Evolutionary conservation across 2,329 filamentous ascomycete species (phyloP), one percentile per base, ranked within the genome.

Genomic region (Alternaria gaisen): DNA sequence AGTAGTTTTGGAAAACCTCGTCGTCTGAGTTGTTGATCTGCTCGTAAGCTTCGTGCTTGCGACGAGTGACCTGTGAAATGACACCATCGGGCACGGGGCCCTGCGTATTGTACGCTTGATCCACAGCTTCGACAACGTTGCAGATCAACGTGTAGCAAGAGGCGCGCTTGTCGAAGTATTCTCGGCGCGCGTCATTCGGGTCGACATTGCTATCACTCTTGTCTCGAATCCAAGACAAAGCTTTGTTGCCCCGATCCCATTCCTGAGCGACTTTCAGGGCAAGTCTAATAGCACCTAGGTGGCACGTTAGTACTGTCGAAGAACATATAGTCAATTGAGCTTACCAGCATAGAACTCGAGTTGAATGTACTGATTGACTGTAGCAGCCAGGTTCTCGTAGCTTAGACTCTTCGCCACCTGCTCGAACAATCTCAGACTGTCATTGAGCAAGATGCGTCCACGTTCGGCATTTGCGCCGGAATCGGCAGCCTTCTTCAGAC

Each of bases 1-100:
- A 85, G 71, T 92, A 93, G 63, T 92, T 96, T 77, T 98, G 91
- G 82, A 99, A 99, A 5, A 97, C 91, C 73, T 97, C 92, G 68
- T 99, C 95, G 14, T 90, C 87, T 0, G 94, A 97, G 60, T 86
- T 87, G 74, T 96, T 92, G 70, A 99, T 93, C 3, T 97, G 91
- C 44, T 90, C 87, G 79, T 98, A 97, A 0, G 95, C 94, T 80
- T 99, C 94, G 51, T 88, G 87, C 66, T 91, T 87, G 77, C 95
- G 93, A 47, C 90, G 94, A 2, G 90, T 88, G 20, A 91, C 87
- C 12, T 92, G 79, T 0, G 93, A 94, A 52, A 87, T 86, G 67
- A 91, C 88, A 18, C 94, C 94, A 71, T 97, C 94, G 3, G 93
- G 80, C 57, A 88, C 84, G 58, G 92, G 89, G 0, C 91, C 91